Base-by-base conservation (phyloP, 371 early-diverging fungal genomes). In the Mucor velutinosus region DNA sequence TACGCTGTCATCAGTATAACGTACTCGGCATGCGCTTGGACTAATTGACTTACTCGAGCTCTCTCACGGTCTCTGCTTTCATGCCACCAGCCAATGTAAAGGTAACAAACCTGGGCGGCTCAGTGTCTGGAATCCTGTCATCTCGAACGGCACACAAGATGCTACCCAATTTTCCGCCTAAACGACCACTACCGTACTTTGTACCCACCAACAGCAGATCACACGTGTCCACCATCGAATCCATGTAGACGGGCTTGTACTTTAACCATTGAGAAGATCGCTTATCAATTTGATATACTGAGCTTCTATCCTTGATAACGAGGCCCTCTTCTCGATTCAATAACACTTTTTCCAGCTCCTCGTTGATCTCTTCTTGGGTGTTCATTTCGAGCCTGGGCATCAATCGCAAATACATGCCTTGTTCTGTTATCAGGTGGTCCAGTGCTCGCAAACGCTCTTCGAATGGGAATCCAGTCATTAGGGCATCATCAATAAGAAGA, bases 211-310 rank as follows among this genome's bases (percentile, higher is more conserved):
- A 69, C 10, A 94, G 64, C 14, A 94, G 73, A 75, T 94, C 93
- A 43, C 92, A 74, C 58, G 87, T 88, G 30, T 94, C 92, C 14
- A 79, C 79, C 10, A 92, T 74, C 1, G 78, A 69, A 58, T 90
- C 89, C 30, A 93, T 78, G 64, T 92, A 93, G 27, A 90, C 91
- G 0, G 94, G 90, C 64, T 94, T 94, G 27, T 92, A 68, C 63
- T 94, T 94, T 23, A 93, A 58, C 93, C 94, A 94, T 3, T 17
- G 17, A 7, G n/a, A 79, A 74, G 25, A 80, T 71, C 30, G 78
- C 74, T 27, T 89, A 78, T 45, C 81, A 4, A 88, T 79, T 8
- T 76, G 59, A 77, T 94, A 94, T 0, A 56, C 39, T 0, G 88
- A 82, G 7, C 58, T 67, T 7, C 89, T 91, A 60, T 89, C 83